Base-by-base conservation (phyloP, 129 eudicot species). In the Artemisia annua region DNA sequence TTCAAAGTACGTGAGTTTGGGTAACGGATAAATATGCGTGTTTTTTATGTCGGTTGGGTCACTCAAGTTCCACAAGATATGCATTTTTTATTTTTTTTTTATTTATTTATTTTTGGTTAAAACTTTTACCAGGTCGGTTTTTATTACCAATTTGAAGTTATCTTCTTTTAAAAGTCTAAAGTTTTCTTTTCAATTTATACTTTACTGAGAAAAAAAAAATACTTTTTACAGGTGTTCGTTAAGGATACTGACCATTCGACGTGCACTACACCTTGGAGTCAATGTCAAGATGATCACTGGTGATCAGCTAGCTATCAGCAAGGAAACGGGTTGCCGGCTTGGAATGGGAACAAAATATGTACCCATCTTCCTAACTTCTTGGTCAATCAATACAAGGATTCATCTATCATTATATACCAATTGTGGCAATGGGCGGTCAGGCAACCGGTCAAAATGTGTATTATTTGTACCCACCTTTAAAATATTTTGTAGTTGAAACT, bases 331-430 rank as follows among this genome's bases (percentile, higher is more conserved):
- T 11, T 85, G 97, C 1, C 82, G 97, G 68, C 91, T 91, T n/a
- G 97, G 97, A 30, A 91, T 91, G 97, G 97, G 97, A 6, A 86
- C 92, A n/a, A 15, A 91, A 91, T 73, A 88, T 91, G 97, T 91
- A 91, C 54, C 97, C 97, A 7, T 91, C 97, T 43, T 91, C 97
- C 49, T 88, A 96, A 4, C 95, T 91, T 63, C 92, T 91, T 32
- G 97, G 97, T 24, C 28, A 24, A 24, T 11, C 92, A 91, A 58
- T 58, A 86, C 85, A 91, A 84, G 56, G 97, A 91, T 48, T 65
- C 75, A 10, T 30, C 86, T n/a, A 78, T 84, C 1, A 88, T 7
- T 43, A 81, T 71, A 70, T 88, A 72, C 92, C 97, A 5, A 76
- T 91, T 44, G 4, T 58, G 57, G n/a, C 15, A 18, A 58, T 19